These are phyloP conservation scores for Mariannaea elegans DNA, from an alignment of 2,329 filamentous ascomycete genomes.

Conservation along the genomic window DNA sequence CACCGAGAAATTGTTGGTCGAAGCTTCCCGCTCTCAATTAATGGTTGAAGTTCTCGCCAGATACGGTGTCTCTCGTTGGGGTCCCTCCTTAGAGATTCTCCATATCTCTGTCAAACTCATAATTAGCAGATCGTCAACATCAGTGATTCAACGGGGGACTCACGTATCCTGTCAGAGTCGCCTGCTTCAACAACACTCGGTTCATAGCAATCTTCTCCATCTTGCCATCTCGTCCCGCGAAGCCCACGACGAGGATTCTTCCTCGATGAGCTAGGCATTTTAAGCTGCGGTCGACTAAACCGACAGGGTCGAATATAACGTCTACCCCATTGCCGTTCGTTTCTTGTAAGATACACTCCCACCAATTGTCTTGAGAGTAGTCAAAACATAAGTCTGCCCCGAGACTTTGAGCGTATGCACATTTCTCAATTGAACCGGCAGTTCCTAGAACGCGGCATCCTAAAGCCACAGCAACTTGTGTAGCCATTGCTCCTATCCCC, in stretches of 20 bases:
- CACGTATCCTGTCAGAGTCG: slow-evolving; percentile 62
- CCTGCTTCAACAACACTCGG: slow-evolving; percentile 61
- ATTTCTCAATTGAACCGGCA: slow-evolving; percentile 57
- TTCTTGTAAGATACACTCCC: slow-evolving; percentile 56
- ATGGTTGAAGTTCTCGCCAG: slow-evolving; percentile 59
- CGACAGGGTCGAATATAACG: slow-evolving; percentile 67
- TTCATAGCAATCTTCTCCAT: slow-evolving; percentile 66
- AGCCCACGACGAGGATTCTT: slow-evolving; percentile 64
- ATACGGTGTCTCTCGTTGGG: slow-evolving; percentile 56
- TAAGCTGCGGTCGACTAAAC: slow-evolving; percentile 62
- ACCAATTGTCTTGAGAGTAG: slow-evolving; percentile 55
- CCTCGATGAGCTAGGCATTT: slow-evolving; percentile 63
- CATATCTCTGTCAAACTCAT: slow-evolving; percentile 55
- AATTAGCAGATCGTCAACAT: not conserved
- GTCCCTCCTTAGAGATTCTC: slow-evolving; percentile 61
- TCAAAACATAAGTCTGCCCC: slow-evolving; percentile 55
- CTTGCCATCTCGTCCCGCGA: slow-evolving; percentile 61
- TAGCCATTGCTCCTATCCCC: slow-evolving; percentile 63
- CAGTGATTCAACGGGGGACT: slow-evolving; percentile 29
- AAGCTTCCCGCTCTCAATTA: slow-evolving; percentile 58
- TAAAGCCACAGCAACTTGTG: slow-evolving; percentile 62
- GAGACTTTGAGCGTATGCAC: slow-evolving; percentile 47
- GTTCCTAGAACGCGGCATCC: slow-evolving; percentile 64
- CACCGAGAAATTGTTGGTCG: slow-evolving; percentile 60
- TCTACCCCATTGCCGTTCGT: slow-evolving; percentile 62